Evolutionary conservation across 495 filamentous ascomycete species (phyloP), one percentile per base, ranked within the genome.

Genomic region (Aspergillus sclerotiicarbonarius): DNA sequence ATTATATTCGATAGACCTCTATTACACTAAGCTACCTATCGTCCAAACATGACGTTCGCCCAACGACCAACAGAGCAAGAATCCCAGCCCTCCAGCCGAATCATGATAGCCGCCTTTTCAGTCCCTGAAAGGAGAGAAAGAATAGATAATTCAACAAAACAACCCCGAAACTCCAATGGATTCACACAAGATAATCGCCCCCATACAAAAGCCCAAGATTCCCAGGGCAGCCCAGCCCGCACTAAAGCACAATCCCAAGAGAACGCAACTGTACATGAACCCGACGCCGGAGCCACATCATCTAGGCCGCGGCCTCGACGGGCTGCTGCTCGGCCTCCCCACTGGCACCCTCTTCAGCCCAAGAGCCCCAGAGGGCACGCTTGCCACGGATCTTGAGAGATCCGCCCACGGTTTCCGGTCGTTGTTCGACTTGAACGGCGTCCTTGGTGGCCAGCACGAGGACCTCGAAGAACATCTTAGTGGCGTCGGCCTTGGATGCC

Each of bases 391-490:
- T 88, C 41, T 86, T 76, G 61, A 98, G 88, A 8, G 85, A 82
- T 4, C 83, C 87, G 45, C 91, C 91, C 39, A 96, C 82, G 32
- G 80, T 72, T 15, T 84, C 82, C 48, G 84, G 80, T n/a, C 80
- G 77, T 74, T 98, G 94, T 67, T 97, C 92, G n/a, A 97, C 90
- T 69, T 96, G 93, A 67, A 98, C 89, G 35, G 94, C 94, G 72
- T 98, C 95, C 79, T 98, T 98, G 12, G 94, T 98, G 10, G 95
- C 95, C 50, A 98, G 77, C 6, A 98, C 94, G 41, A 98, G 77
- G 35, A 92, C 85, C 74, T 98, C 95, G 58, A 98, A 98, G 76
- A 98, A 98, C 93, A 98, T 96, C 79, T 96, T 96, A 39, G 94
- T 97, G 3, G 95, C 95, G 62, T 98, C 94, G 12, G 86, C 86